phyloP scores from a whole-genome alignment of 371 early-diverging fungal species.

The Syncephalastrum sp. region DNA sequence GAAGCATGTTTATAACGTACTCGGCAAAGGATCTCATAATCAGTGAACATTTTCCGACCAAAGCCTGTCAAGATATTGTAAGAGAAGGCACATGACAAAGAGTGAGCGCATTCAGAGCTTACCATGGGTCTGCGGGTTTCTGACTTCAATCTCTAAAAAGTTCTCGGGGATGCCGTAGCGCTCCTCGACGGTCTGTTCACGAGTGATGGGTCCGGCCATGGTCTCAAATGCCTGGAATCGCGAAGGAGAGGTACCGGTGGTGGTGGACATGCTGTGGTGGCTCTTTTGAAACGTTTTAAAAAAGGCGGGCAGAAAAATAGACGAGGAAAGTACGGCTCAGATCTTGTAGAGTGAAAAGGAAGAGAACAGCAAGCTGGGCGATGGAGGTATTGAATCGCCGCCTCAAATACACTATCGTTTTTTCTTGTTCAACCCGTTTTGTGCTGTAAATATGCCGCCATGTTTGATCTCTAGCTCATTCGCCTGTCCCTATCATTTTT shows the following conservation, averaged over 20 bases:
- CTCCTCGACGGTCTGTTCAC: slow-evolving; percentile 86
- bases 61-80: slow-evolving; percentile 42
- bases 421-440: too few species aligned
- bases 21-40: slow-evolving; percentile 93
- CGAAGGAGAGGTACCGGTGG: slow-evolving; percentile 14
- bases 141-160: slow-evolving; percentile 95
- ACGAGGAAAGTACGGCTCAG: slow-evolving; percentile 6
- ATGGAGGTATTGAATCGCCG: too few species aligned
- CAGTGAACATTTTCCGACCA: slow-evolving; percentile 90
- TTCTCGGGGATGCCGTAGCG: slow-evolving; percentile 95
- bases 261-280: slow-evolving; percentile 9
- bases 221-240: slow-evolving; percentile 56
- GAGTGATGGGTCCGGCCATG: slow-evolving; percentile 56
- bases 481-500: too few species aligned
- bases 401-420: too few species aligned
- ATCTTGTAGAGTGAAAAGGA: not conserved
- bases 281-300: not conserved
- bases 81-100: slow-evolving; percentile 3
- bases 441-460: too few species aligned
- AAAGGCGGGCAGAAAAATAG: slow-evolving; percentile 2
- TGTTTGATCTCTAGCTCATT: too few species aligned
- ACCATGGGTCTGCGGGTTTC: slow-evolving; percentile 89
- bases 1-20: slow-evolving; percentile 48
- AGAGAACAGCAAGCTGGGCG: not conserved
- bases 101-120: slow-evolving; percentile 7